Evolutionary conservation across 2,329 filamentous ascomycete genomes (phyloP).

Genomic region (Dothideomycetidae sp.): DNA sequence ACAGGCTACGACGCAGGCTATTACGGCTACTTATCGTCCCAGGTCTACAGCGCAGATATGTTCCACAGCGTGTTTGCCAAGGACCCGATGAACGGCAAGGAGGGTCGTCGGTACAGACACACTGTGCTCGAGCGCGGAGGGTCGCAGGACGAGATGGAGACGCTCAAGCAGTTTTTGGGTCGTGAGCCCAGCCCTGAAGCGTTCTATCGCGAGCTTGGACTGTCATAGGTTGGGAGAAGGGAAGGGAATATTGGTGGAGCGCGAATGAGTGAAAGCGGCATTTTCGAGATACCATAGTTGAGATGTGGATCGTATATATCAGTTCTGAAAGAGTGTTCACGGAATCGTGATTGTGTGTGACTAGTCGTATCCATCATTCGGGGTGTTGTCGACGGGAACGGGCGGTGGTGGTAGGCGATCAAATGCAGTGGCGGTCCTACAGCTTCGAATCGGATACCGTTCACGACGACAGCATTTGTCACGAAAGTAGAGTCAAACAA

Average conservation of each 20-base stretch:
- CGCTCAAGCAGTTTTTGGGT: conserved; percentile 63
- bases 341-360: too few relatives aligned
- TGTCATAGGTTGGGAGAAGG: conserved; percentile 14
- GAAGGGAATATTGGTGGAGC: neutral
- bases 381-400: too few relatives aligned
- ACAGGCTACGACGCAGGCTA: conserved; percentile 65
- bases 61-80: conserved; percentile 67
- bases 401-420: too few relatives aligned
- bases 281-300: too few relatives aligned
- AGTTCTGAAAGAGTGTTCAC: too few relatives aligned
- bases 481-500: too few relatives aligned
- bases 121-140: conserved; percentile 66
- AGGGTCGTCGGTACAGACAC: conserved; percentile 63
- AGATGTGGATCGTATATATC: too few relatives aligned
- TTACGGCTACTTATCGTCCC: conserved; percentile 53
- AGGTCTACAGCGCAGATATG: conserved; percentile 78
- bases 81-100: conserved; percentile 60
- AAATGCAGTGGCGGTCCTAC: too few relatives aligned
- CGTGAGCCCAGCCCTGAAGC: conserved; percentile 62
- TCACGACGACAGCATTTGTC: too few relatives aligned
- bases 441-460: too few relatives aligned
- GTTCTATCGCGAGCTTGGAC: conserved; percentile 68
- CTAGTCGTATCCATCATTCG: too few relatives aligned
- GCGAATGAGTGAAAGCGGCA: too few relatives aligned
- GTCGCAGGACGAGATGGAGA: conserved; percentile 67